Conservation (phyloP, 352 stramenopile genomes). For the Pythium vanterpoolii region DNA sequence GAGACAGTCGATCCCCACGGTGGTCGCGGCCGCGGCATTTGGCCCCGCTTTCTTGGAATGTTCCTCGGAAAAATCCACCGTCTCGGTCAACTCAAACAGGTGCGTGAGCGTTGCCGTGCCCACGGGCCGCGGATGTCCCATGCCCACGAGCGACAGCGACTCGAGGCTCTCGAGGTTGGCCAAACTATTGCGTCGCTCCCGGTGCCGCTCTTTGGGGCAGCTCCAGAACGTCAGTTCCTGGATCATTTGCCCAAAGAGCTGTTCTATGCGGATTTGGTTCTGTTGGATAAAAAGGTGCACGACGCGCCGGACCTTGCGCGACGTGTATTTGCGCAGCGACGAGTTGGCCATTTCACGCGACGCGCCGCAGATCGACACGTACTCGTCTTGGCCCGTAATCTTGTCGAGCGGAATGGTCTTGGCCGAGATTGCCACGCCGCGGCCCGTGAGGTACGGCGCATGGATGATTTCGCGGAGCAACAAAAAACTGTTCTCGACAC, state of each 20-base stretch:
- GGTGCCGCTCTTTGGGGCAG: conserved; percentile 31
- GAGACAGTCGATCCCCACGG: conserved; percentile 78
- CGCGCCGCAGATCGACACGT: conserved; percentile 82
- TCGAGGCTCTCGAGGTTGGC: conserved; percentile 42
- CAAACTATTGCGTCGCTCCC: conserved; percentile 40
- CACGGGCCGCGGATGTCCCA: conserved; percentile 67
- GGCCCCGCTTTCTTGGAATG: conserved; percentile 26
- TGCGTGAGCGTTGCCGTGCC: conserved; percentile 80
- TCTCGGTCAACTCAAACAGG: conserved; percentile 82
- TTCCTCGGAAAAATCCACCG: conserved; percentile 75
- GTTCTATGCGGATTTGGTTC: conserved; percentile 57
- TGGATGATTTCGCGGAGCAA: conserved; percentile 79
- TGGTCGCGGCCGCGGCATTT: conserved; percentile 36
- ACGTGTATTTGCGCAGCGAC: conserved; percentile 82
- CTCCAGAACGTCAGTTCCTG: conserved; percentile 84
- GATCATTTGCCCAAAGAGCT: conserved; percentile 81
- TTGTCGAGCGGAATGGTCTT: conserved; percentile 86
- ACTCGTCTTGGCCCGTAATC: conserved; percentile 82
- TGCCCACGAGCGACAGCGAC: conserved; percentile 58
- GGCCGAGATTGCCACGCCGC: conserved; percentile 81
- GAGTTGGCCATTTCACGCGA: conserved; percentile 83
- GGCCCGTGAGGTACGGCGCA: conserved; percentile 76
- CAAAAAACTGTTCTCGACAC: conserved; percentile 80
- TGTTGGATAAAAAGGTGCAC: conserved; percentile 85
- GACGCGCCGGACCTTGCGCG: conserved; percentile 76